These are phyloP conservation scores for Microstroma glucosiphilum DNA, from an alignment of 1,284 basidiomycete genomes.

Conservation along the genomic window DNA sequence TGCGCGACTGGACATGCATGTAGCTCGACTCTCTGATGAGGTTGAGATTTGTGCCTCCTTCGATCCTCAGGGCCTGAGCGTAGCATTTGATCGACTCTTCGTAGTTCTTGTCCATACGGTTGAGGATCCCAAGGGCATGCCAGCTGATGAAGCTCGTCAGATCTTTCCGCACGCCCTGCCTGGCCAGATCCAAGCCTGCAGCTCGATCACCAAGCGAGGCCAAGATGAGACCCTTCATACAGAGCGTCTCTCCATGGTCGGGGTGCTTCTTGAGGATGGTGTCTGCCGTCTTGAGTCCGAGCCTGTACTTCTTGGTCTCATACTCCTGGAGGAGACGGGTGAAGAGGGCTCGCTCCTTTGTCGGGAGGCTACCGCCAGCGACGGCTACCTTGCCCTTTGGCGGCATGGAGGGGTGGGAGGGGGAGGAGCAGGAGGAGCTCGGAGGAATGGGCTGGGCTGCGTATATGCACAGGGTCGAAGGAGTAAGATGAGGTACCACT, in stretches of 20 bases:
- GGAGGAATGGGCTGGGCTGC: too few species aligned
- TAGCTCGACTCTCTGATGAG: conserved; percentile 85
- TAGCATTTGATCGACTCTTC: conserved; percentile 78
- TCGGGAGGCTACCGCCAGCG: conserved; percentile 57
- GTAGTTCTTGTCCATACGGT: conserved; percentile 70
- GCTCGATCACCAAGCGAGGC: conserved; percentile 50
- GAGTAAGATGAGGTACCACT: too few species aligned
- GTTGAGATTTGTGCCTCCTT: conserved; percentile 82
- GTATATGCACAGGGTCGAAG: too few species aligned
- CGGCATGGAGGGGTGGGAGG: not conserved
- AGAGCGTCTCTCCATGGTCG: conserved; percentile 66
- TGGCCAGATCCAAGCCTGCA: conserved; percentile 71
- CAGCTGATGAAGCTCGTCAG: conserved; percentile 91
- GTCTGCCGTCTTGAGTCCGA: conserved; percentile 85
- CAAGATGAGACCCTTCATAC: conserved; percentile 47
- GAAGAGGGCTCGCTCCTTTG: conserved; percentile 81
- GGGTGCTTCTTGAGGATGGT: conserved; percentile 91
- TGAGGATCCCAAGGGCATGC: conserved; percentile 77
- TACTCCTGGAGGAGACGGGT: conserved; percentile 72
- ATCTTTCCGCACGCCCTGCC: conserved; percentile 74
- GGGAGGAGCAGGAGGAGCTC: too few species aligned
- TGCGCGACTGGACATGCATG: conserved; percentile 81
- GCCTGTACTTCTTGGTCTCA: conserved; percentile 82
- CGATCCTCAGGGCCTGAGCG: conserved; percentile 72
- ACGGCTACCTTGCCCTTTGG: conserved; percentile 1